Evolutionary conservation across 2,329 filamentous ascomycete genomes (phyloP).

Genomic region (Penicillium polonicum): DNA sequence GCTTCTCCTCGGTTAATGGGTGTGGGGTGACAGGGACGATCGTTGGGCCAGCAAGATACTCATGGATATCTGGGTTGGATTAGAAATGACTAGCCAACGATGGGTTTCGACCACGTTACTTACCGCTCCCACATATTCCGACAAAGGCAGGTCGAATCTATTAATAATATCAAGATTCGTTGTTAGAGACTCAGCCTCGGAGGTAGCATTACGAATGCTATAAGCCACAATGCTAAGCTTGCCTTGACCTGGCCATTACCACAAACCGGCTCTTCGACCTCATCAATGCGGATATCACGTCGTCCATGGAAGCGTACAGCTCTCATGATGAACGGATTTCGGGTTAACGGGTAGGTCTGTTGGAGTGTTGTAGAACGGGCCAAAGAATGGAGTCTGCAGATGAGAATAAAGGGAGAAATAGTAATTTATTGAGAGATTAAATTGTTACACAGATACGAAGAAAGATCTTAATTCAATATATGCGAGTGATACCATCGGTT

Average conservation of each 20-base stretch:
- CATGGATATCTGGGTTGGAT: slow-evolving; percentile 47
- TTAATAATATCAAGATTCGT: not conserved
- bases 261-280: slow-evolving; percentile 40
- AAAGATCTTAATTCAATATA: not conserved
- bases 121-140: slow-evolving; percentile 37
- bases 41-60: slow-evolving; percentile 51
- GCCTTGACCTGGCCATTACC: slow-evolving; percentile 52
- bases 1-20: slow-evolving; percentile 55
- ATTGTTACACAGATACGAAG: not conserved
- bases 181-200: not conserved
- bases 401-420: not conserved
- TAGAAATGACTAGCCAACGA: not conserved
- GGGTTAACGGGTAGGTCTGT: not conserved
- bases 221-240: slow-evolving; percentile 12
- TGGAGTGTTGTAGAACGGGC: not conserved
- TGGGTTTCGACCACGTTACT: not conserved
- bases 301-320: slow-evolving; percentile 39
- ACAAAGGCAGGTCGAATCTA: slow-evolving; percentile 35
- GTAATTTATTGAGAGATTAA: not conserved
- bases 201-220: not conserved
- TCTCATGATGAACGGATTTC: slow-evolving; percentile 26
- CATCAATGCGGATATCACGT: slow-evolving; percentile 37
- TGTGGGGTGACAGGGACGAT: slow-evolving; percentile 55
- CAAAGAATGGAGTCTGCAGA: not conserved
- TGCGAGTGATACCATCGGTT: not conserved